Evolutionary conservation across 2,329 filamentous ascomycete genomes (phyloP), one percentile per base, ranked within the genome.

Genomic region (Aspergillus sp.): DNA sequence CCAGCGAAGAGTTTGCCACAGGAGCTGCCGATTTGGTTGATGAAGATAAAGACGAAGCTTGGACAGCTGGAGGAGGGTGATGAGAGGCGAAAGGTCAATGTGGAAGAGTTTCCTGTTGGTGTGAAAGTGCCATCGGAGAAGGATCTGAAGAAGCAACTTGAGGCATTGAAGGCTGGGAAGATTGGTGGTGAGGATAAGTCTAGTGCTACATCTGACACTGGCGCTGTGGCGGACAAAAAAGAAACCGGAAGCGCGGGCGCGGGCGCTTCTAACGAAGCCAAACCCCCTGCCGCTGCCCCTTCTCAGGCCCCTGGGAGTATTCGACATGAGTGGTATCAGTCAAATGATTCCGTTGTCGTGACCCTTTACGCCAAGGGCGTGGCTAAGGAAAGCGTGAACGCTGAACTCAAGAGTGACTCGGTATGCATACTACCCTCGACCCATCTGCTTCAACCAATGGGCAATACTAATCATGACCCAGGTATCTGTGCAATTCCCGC

Each of bases 251-350:
- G n/a, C 18, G 11, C 26, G 22, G 39, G 30, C 38, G 17, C 22
- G 18, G 53, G 38, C 2, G 30, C 48, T 36, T 18, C 44, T 41
- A 51, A 39, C n/a, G 42, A 51, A 13, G 22, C 17, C 36, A 50
- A 56, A 38, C 43, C 53, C 42, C 34, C 52, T n/a, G 18, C 34
- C 7, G n/a, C 51, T n/a, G 47, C 47, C 13, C 15, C 57, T 39
- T 26, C 36, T 17, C 48, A 51, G 43, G 13, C 12, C 13, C 45
- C 81, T 5, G 79, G 81, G 57, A 88, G 88, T 69, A 83, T 89
- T 62, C 81, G 86, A 55, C 81, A 88, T 65, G 87, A 89, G 57
- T 90, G 85, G 85, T 89, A 88, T 65, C 86, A 89, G 66, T 85
- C 81, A 45, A 74, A 75, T 15, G 80, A 85, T n/a, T 81, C 74